These are phyloP conservation scores for Casuarina equisetifolia DNA, from an alignment of 306 rosid genomes.

Conservation along the genomic window DNA sequence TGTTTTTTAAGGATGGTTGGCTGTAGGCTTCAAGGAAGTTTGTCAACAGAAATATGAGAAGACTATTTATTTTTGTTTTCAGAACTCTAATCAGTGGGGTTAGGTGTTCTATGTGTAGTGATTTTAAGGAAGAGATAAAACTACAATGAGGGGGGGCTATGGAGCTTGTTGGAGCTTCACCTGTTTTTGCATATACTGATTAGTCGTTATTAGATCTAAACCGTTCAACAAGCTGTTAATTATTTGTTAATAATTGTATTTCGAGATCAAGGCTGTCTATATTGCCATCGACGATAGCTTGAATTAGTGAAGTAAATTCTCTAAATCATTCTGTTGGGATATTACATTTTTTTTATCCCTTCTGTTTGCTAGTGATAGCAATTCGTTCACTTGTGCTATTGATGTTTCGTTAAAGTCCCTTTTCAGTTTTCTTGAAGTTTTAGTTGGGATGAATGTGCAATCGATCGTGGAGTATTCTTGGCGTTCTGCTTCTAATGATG, in stretches of 20 bases:
- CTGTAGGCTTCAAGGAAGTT: slow-evolving; percentile 20
- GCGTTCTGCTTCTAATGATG: too few relatives aligned
- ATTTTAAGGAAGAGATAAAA: too few relatives aligned
- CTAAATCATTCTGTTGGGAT: neutral
- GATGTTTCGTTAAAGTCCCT: neutral
- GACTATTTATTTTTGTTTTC: neutral
- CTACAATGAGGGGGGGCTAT: neutral
- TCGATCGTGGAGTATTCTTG: too few relatives aligned
- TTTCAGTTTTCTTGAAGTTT: too few relatives aligned
- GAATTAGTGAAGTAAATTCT: neutral
- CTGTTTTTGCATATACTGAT: neutral
- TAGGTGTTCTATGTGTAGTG: neutral
- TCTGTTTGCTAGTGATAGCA: neutral
- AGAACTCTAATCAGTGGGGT: neutral
- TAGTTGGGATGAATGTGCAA: too few relatives aligned
- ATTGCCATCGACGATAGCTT: neutral
- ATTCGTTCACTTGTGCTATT: neutral
- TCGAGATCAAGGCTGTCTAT: neutral
- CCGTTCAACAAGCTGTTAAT: neutral
- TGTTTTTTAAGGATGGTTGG: slow-evolving; percentile 36
- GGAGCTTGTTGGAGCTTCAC: neutral
- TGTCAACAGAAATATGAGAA: neutral
- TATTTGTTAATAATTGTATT: too few relatives aligned
- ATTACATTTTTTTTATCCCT: too few relatives aligned
- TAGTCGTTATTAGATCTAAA: neutral